Conservation (phyloP, 192 early-diverging fungal species). For the Backusella morwellensis region DNA sequence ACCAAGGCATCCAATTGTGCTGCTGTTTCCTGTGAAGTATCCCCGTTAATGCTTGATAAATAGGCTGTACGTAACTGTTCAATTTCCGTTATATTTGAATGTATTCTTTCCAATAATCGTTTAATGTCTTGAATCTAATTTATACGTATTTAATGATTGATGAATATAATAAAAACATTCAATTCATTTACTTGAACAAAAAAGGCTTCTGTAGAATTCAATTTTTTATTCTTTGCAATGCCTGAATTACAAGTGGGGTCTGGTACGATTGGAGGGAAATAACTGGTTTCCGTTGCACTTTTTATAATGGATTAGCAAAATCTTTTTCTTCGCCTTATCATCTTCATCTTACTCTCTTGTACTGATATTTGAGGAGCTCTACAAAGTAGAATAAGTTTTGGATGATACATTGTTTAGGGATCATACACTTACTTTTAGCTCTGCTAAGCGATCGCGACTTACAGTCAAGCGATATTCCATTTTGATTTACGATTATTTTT, state of each 20-base stretch:
- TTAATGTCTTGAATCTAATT: constrained; percentile 27
- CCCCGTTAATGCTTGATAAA: constrained; percentile 31
- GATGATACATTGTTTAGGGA: background rate
- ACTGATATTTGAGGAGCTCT: background rate
- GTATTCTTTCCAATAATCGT: constrained; percentile 18
- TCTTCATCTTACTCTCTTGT: background rate
- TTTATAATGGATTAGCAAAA: background rate
- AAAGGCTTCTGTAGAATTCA: background rate
- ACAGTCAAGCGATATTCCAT: constrained; percentile 19
- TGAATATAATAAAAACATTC: background rate
- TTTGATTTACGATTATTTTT: background rate
- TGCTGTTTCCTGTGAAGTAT: constrained; percentile 6
- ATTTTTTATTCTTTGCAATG: background rate
- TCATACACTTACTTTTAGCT: constrained; percentile 7
- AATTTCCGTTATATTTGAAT: constrained; percentile 26
- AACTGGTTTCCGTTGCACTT: background rate
- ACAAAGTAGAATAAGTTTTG: background rate
- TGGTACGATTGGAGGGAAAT: background rate
- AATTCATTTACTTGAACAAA: background rate
- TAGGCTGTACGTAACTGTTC: constrained; percentile 24
- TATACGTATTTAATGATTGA: no score
- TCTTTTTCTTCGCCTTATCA: background rate
- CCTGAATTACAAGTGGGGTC: background rate
- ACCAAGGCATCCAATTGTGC: constrained; percentile 17
- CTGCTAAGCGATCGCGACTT: constrained; percentile 22